A percentile compares a stretch with the other conserved stretches of the same genome.
These are phyloP conservation scores for Westerdykella aurantiaca DNA, from an alignment of 2,329 filamentous ascomycete genomes.

Conservation along the genomic window DNA sequence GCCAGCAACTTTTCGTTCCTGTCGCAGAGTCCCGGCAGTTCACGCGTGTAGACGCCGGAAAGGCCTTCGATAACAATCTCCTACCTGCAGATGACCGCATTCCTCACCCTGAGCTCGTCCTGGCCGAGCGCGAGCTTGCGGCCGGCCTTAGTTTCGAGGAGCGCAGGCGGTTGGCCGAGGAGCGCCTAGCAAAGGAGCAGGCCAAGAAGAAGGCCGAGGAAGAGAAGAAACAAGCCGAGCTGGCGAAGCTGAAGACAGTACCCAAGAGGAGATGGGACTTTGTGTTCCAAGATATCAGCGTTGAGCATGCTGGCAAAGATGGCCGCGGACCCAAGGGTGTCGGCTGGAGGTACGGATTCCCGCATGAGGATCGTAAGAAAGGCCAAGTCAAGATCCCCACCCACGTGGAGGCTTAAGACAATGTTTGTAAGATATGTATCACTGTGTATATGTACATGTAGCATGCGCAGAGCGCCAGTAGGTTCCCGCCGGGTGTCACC, in stretches of 20 bases:
- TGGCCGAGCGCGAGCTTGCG: conserved; percentile 38
- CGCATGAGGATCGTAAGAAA: conserved; percentile 57
- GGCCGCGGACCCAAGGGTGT: conserved; percentile 50
- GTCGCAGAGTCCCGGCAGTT: conserved; percentile 59
- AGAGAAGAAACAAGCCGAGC: conserved; percentile 41
- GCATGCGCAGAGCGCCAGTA: conserved; percentile 12
- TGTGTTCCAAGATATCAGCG: conserved; percentile 54
- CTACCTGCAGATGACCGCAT: conserved; percentile 59
- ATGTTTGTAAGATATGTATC: conserved; percentile 19
- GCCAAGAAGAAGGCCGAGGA: conserved; percentile 39
- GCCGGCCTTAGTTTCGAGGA: conserved; percentile 29
- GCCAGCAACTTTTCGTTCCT: conserved; percentile 56
- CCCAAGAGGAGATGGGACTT: conserved; percentile 54
- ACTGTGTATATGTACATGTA: conserved; percentile 18
- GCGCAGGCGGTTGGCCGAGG: conserved; percentile 29
- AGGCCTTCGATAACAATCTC: conserved; percentile 54
- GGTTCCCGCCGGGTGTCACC: background rate
- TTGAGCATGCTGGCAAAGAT: conserved; percentile 50
- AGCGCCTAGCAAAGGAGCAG: conserved; percentile 20
- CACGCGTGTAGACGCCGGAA: conserved; percentile 60
- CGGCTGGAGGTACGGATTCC: conserved; percentile 57
- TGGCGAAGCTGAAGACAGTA: conserved; percentile 40
- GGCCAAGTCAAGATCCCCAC: conserved; percentile 59
- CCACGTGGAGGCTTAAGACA: conserved; percentile 44
- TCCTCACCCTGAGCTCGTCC: conserved; percentile 55